These are phyloP conservation scores for Colletotrichum eleusines DNA, from an alignment of 2,329 filamentous ascomycete genomes.

Conservation along the genomic window DNA sequence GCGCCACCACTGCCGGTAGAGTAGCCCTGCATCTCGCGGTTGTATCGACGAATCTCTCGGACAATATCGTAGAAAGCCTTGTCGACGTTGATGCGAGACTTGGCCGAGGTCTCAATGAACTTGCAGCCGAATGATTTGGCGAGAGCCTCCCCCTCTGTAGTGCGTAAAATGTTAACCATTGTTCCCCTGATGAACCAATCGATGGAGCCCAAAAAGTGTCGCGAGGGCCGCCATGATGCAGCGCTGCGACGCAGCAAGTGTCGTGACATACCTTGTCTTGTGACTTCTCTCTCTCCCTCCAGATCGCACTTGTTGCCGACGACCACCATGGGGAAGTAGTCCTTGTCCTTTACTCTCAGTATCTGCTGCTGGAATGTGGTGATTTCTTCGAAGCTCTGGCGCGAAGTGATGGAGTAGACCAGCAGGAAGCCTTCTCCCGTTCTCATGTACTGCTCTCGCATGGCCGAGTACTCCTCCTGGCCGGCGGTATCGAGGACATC, in stretches of 20 bases:
- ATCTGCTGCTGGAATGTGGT: constrained; percentile 99
- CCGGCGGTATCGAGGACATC: constrained; percentile 98
- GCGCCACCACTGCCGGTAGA: constrained; percentile 76
- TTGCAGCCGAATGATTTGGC: constrained; percentile 93
- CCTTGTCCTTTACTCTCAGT: constrained; percentile 98
- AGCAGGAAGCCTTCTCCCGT: constrained; percentile 98
- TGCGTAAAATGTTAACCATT: constrained; percentile 19
- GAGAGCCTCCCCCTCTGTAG: constrained; percentile 86
- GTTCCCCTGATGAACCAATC: background rate
- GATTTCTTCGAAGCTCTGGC: constrained; percentile 98
- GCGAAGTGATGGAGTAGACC: constrained; percentile 97
- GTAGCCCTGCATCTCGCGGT: constrained; percentile 96
- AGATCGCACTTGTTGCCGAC: constrained; percentile 99
- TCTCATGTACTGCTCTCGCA: constrained; percentile 99
- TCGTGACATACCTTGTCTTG: constrained; percentile 81
- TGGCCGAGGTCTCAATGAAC: constrained; percentile 99
- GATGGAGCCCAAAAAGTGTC: background rate
- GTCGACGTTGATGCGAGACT: constrained; percentile 98
- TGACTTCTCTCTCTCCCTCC: constrained; percentile 90
- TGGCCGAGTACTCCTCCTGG: constrained; percentile 98
- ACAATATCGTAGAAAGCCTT: constrained; percentile 99
- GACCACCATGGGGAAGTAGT: constrained; percentile 99
- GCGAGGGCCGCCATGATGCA: background rate
- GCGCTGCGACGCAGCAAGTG: constrained; percentile 14
- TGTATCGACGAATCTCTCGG: constrained; percentile 96